A percentile compares a stretch with the other conserved stretches of the same genome.
These are phyloP conservation scores for Plantago rigida DNA, from an alignment of 305 asterid genomes.

Conservation along the genomic window DNA sequence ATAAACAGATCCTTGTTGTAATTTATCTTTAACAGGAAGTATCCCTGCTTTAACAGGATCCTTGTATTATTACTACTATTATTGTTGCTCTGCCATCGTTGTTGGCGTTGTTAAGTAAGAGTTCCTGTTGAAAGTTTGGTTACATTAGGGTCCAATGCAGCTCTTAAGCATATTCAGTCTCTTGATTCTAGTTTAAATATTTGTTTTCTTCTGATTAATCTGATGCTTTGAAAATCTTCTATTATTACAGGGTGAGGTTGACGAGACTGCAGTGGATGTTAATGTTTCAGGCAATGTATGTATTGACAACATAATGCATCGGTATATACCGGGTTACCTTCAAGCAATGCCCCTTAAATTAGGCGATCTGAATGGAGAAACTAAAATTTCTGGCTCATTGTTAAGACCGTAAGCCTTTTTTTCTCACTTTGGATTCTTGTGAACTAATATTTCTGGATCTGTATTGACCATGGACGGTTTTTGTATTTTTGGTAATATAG, in stretches of 20 bases:
- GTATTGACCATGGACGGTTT: slow-evolving; percentile 23
- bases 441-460: background rate
- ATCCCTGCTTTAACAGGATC: background rate
- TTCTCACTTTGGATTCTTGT: background rate
- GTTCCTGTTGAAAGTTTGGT: too few relatives aligned
- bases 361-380: slow-evolving; percentile 91
- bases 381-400: slow-evolving; percentile 89
- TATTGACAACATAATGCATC: slow-evolving; percentile 80
- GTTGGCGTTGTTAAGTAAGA: background rate
- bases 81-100: background rate
- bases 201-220: slow-evolving; percentile 12
- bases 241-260: slow-evolving; percentile 79
- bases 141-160: slow-evolving; percentile 1
- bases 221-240: slow-evolving; percentile 18
- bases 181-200: too few relatives aligned
- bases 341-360: slow-evolving; percentile 69
- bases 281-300: slow-evolving; percentile 90
- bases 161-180: too few relatives aligned
- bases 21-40: slow-evolving; percentile 11
- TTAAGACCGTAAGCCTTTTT: slow-evolving; percentile 78
- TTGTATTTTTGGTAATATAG: slow-evolving; percentile 36
- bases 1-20: slow-evolving; percentile 12
- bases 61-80: background rate
- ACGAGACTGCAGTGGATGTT: slow-evolving; percentile 91
- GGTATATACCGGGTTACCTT: slow-evolving; percentile 72